Conservation (phyloP, 495 filamentous ascomycete genomes). For the Hyaloscypha bicolor region DNA sequence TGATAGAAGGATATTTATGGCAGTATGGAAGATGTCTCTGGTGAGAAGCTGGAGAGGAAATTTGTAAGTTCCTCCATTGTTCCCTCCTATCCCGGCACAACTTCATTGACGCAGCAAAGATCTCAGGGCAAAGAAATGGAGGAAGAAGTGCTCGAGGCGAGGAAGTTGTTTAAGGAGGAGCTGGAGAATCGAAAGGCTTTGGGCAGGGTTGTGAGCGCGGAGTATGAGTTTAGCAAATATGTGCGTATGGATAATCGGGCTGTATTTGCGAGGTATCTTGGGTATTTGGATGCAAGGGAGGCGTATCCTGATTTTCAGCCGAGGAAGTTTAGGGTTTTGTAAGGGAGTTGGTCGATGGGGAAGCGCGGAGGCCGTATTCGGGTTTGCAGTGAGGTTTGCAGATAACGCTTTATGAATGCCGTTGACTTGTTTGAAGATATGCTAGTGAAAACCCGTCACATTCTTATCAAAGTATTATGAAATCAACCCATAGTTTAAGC, state of each 20-base stretch:
- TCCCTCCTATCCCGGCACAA: neutral
- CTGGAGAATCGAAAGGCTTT: neutral
- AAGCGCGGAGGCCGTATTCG: constrained; percentile 4
- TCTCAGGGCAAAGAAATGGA: constrained; percentile 15
- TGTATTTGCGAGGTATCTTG: constrained; percentile 59
- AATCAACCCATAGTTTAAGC: too few species aligned
- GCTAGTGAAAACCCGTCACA: too few species aligned
- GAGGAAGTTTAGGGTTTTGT: constrained; percentile 41
- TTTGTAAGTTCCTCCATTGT: constrained; percentile 43
- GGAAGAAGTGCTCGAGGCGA: constrained; percentile 28
- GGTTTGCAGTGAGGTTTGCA: neutral
- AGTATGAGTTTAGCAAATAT: constrained; percentile 55
- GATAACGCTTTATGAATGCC: neutral
- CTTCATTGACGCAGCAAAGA: neutral
- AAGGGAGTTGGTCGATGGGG: constrained; percentile 10
- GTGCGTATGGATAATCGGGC: constrained; percentile 60
- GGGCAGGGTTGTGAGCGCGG: neutral
- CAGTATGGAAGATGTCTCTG: constrained; percentile 52
- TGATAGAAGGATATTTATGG: constrained; percentile 50
- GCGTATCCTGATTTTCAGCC: constrained; percentile 56
- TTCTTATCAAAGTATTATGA: too few species aligned
- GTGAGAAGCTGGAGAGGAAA: constrained; percentile 54
- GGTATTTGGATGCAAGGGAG: constrained; percentile 57
- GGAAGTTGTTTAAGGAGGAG: neutral
- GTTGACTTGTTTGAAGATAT: neutral